Evolutionary conservation across 805 yeast genomes (phyloP), one percentile per base, ranked within the genome.

Genomic region (Kodamaea neixiangensis): DNA sequence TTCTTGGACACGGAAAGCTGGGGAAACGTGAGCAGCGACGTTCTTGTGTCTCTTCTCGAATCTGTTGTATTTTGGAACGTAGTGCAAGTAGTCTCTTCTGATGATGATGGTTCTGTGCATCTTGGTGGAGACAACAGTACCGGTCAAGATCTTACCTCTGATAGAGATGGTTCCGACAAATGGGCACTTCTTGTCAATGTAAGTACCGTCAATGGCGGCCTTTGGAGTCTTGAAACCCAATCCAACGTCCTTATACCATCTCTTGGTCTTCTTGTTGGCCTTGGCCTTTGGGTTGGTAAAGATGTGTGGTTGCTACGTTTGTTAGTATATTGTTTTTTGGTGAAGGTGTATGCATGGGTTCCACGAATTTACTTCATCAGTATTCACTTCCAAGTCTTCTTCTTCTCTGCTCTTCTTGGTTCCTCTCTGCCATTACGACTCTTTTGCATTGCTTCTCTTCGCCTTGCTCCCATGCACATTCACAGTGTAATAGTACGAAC

Each of bases 21-120:
- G 99, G 65, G 98, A 93, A 72, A 94, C 89, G 84, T 94, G 99
- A 71, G 97, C 99, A 77, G 99, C 96, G 62, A 94, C 85, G 87
- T 94, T 94, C 94, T 94, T 94, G 89, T 94, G 99, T 85, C 99
- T 91, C 89, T 94, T 94, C 85, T 94, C 99, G 89, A 91, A 94
- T 89, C 99, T 92, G 96, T 93, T 94, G 85, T 94, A 94, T 87
- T 94, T 94, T 80, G 98, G 96, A 79, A 94, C 89, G 84, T 90
- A 94, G 85, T 94, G 99, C 78, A 94, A 89, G 96, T 94, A 94
- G 77, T 94, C 98, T 84, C 99, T 93, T 87, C 99, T 92, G 84
- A 94, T 89, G 78, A 94, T 87, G 83, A 94, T 88, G 72, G 99
- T 94, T 86, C 99, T 94, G 96, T 94, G 99, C 99, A 94, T 94